Base-by-base conservation (phyloP, 495 filamentous ascomycete species). In the Penicillium malachiteum region DNA sequence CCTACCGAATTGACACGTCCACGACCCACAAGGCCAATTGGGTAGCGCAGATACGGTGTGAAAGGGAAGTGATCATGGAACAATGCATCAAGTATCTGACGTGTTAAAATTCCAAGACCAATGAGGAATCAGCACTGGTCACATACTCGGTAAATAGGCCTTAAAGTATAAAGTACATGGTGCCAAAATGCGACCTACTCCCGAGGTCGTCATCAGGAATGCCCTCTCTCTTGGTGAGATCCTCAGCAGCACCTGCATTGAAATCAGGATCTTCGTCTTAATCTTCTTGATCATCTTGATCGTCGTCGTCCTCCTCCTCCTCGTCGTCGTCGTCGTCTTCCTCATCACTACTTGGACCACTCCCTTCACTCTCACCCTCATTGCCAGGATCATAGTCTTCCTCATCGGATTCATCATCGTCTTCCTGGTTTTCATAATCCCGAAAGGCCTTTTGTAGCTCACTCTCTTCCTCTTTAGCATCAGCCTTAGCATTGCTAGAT, bases 371-470 rank as follows among this genome's bases (percentile, higher is more conserved):
- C 7, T 89, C 86, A 4, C 76, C 86, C 0, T 87, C 89, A 57
- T 84, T 88, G 1, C 87, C 90, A 3, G 89, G 90, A 63, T 92
- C 86, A 69, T 92, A 94, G 58, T 96, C 92, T 68, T 96, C 92
- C 60, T 93, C 92, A 21, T 90, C 84, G 4, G 21, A 26, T 5
- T 37, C 34, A 10, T 9, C 8, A 62, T 95, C 91, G 54, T 96
- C 91, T 65, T 89, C 84, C 58, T 77, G 65, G 48, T 80, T 75
- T 65, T 84, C 82, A 59, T 75, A 81, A 79, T 81, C 81, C 64
- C 78, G 83, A 76, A 86, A 83, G 18, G 81, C 91, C 76, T 82
- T 92, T 71, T 82, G 81, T 65, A 85, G 68, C 71, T 84, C 82
- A 34, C 78, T 81, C 57, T 78, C 76, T 50, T 64, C 79, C 58